phyloP scores from a whole-genome alignment of 495 filamentous ascomycete species.

The Sabuloglossum arenarium region DNA sequence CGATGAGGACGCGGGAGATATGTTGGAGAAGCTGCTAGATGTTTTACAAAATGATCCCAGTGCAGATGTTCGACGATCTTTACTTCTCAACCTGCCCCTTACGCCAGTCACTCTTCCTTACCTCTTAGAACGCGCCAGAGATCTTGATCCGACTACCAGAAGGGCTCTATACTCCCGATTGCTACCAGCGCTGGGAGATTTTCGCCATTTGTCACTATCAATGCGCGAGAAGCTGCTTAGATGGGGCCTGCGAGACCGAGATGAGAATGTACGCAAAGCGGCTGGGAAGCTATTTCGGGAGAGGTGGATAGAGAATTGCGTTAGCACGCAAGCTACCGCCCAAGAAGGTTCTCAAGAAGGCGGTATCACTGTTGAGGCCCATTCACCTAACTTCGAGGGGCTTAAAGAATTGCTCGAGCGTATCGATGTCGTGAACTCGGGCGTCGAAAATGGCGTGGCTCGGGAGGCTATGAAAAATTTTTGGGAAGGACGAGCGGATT shows the following conservation, averaged over 20 bases:
- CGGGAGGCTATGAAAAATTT: slow-evolving; percentile 86
- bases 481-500: slow-evolving; percentile 87
- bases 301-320: slow-evolving; percentile 90
- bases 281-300: slow-evolving; percentile 78
- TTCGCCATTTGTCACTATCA: slow-evolving; percentile 81
- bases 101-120: slow-evolving; percentile 66
- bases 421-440: slow-evolving; percentile 80
- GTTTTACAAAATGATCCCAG: slow-evolving; percentile 88
- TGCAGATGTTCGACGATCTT: slow-evolving; percentile 71
- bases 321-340: slow-evolving; percentile 32
- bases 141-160: slow-evolving; percentile 64
- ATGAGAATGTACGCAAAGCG: slow-evolving; percentile 85
- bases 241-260: slow-evolving; percentile 87
- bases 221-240: slow-evolving; percentile 92
- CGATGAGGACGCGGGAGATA: slow-evolving; percentile 30
- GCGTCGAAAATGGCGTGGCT: slow-evolving; percentile 72
- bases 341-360: slow-evolving; percentile 17
- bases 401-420: slow-evolving; percentile 83
- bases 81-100: slow-evolving; percentile 77
- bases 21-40: slow-evolving; percentile 69
- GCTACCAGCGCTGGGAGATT: slow-evolving; percentile 79
- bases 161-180: slow-evolving; percentile 74
- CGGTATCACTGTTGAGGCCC: slow-evolving; percentile 17
- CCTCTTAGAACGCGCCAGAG: slow-evolving; percentile 76
- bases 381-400: slow-evolving; percentile 41